phyloP scores from a whole-genome alignment of 2,329 filamentous ascomycete genomes.

The Venturia pyrina region DNA sequence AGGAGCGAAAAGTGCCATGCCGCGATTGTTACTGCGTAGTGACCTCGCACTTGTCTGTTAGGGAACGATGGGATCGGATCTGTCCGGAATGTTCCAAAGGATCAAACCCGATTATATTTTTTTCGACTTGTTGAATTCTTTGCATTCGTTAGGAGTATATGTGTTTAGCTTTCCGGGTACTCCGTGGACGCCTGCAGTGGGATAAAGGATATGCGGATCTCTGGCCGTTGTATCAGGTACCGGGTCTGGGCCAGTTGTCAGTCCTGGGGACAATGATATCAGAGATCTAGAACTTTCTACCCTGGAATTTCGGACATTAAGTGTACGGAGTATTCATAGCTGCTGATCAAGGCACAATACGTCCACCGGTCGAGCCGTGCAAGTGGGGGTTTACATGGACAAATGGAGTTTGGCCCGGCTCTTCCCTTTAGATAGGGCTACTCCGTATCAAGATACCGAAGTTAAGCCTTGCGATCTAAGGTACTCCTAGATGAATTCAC shows the following conservation, averaged over 20 bases:
- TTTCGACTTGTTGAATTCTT: too few relatives aligned
- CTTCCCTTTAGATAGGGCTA: neutral
- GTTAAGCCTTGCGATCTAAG: neutral
- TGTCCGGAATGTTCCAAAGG: too few relatives aligned
- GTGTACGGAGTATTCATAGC: neutral
- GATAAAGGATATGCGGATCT: neutral
- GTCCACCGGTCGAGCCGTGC: neutral
- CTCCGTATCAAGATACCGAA: neutral
- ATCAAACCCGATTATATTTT: too few relatives aligned
- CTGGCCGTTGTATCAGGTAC: neutral
- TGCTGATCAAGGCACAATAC: too few relatives aligned
- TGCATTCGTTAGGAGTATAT: too few relatives aligned
- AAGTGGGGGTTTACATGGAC: neutral
- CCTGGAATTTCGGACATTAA: neutral
- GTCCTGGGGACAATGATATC: neutral
- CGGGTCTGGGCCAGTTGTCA: neutral
- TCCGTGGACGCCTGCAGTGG: neutral
- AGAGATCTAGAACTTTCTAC: neutral
- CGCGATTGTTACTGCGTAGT: too few relatives aligned
- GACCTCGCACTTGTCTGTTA: too few relatives aligned
- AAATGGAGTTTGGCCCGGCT: neutral
- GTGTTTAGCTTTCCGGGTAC: too few relatives aligned
- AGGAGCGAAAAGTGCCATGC: too few relatives aligned
- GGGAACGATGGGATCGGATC: too few relatives aligned
- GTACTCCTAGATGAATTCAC: neutral